Evolutionary conservation across 2,329 filamentous ascomycete genomes (phyloP).

Genomic region (Venturia aucupariae): DNA sequence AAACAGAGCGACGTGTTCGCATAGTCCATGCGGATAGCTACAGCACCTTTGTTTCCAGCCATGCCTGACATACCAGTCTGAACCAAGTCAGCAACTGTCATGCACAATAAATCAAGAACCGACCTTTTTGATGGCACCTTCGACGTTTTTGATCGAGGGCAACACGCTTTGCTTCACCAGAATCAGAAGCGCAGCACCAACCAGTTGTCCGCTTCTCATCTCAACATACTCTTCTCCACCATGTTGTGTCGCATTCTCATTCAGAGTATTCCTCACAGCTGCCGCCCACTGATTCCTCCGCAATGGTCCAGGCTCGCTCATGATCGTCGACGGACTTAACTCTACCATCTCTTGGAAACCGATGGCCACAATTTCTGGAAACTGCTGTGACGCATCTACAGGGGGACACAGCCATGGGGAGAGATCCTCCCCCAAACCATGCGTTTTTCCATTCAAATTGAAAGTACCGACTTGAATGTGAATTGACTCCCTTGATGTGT

Average conservation of each 20-base stretch:
- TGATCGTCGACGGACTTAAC: conserved; percentile 93
- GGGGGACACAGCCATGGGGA: conserved; percentile 80
- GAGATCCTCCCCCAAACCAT: conserved; percentile 69
- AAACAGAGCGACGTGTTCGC: conserved; percentile 90
- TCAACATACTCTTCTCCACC: conserved; percentile 77
- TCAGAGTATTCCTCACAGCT: conserved; percentile 69
- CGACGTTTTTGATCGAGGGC: conserved; percentile 85
- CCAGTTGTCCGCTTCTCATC: conserved; percentile 83
- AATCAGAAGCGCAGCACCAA: conserved; percentile 84
- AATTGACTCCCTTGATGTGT: conserved; percentile 63
- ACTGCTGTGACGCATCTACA: conserved; percentile 44
- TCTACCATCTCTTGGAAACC: conserved; percentile 99
- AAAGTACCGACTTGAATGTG: conserved; percentile 83
- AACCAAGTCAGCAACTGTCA: conserved; percentile 23
- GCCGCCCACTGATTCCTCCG: conserved; percentile 79
- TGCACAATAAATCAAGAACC: conserved; percentile 11
- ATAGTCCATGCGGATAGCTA: conserved; percentile 91
- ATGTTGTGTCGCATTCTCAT: conserved; percentile 54
- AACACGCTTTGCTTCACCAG: conserved; percentile 77
- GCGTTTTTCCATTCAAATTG: conserved; percentile 83
- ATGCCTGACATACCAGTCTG: conserved; percentile 85
- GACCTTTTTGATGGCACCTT: conserved; percentile 86
- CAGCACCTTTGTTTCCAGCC: conserved; percentile 95
- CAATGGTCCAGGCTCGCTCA: conserved; percentile 77
- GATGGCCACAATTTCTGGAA: conserved; percentile 79